Percentiles rank a stretch among this genome's conserved stretches.
Conservation (phyloP, 1,284 basidiomycete species). For the Coriolopsis trogii region DNA sequence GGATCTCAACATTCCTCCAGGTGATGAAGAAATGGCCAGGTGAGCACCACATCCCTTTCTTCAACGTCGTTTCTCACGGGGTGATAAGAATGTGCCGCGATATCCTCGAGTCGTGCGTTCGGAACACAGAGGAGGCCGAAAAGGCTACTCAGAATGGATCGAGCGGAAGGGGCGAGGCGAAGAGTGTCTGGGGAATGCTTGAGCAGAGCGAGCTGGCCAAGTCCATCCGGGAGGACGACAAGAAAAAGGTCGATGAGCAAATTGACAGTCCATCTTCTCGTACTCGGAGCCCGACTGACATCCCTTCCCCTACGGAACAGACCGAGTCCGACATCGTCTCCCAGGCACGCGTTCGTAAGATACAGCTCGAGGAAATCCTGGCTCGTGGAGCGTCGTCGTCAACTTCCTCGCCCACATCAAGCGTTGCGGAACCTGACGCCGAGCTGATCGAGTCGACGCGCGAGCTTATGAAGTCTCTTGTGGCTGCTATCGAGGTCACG, state of each 20-base stretch:
- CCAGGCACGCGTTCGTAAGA: conserved; percentile 53
- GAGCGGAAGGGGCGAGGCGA: conserved; percentile 49
- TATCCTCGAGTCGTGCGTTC: conserved; percentile 81
- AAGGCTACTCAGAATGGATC: conserved; percentile 39
- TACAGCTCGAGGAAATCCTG: conserved; percentile 51
- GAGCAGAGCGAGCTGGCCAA: conserved; percentile 80
- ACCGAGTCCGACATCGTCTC: conserved; percentile 55
- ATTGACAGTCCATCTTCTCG: conserved; percentile 25
- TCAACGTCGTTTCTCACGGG: conserved; percentile 22
- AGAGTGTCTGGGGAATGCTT: conserved; percentile 79
- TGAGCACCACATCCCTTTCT: conserved; percentile 45
- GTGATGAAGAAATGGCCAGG: conserved; percentile 87
- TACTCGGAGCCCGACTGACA: conserved; percentile 28
- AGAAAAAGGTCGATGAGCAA: conserved; percentile 54
- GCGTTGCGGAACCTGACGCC: conserved; percentile 25
- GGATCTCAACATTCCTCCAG: conserved; percentile 91
- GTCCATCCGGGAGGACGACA: conserved; percentile 62
- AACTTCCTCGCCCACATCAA: conserved; percentile 30
- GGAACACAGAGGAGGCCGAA: conserved; percentile 88
- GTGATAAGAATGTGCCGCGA: conserved; percentile 68
- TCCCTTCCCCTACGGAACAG: conserved; percentile 37
- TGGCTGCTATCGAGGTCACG: conserved; percentile 57
- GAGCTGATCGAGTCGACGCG: conserved; percentile 53
- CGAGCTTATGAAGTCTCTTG: conserved; percentile 59
- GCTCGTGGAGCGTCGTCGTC: conserved; percentile 39